Percentiles rank a stretch among this genome's conserved stretches.
Evolutionary conservation across 1,284 basidiomycete species (phyloP).

Genomic region (Tilletia walkeri): DNA sequence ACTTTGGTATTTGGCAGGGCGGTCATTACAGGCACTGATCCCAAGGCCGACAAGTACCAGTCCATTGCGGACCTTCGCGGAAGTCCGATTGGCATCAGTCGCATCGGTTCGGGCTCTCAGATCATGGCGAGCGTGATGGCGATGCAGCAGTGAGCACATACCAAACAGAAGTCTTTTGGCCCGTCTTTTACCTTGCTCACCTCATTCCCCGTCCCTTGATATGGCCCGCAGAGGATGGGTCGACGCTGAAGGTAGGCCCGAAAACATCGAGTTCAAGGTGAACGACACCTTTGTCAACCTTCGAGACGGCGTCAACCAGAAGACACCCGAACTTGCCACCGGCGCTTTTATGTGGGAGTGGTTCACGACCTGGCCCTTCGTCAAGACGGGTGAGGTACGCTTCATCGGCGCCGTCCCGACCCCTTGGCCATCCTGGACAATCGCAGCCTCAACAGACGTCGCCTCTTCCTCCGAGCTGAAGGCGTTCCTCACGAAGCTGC

Average conservation of each 20-base stretch:
- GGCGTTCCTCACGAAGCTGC: conserved; percentile 36
- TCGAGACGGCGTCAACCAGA: conserved; percentile 76
- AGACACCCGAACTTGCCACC: conserved; percentile 18
- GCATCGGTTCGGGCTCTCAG: conserved; percentile 63
- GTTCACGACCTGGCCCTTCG: conserved; percentile 44
- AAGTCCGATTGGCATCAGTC: conserved; percentile 83
- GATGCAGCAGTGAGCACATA: conserved; percentile 61
- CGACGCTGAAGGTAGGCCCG: conserved; percentile 23
- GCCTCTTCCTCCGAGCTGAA: conserved; percentile 20
- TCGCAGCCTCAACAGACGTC: conserved; percentile 44
- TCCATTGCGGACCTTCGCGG: conserved; percentile 73
- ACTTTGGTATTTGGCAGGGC: conserved; percentile 65
- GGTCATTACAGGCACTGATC: conserved; percentile 78
- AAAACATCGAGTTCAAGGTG: conserved; percentile 41
- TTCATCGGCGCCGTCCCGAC: conserved; percentile 84
- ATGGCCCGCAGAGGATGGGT: conserved; percentile 29
- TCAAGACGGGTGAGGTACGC: conserved; percentile 17
- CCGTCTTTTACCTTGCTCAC: not conserved
- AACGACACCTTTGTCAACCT: conserved; percentile 63
- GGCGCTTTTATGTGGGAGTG: conserved; percentile 76
- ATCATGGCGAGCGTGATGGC: conserved; percentile 96
- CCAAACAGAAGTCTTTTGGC: not conserved
- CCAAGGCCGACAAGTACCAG: conserved; percentile 62
- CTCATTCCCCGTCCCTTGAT: not conserved
- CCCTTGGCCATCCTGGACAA: conserved; percentile 90